These are phyloP conservation scores for Trichosporon asahii DNA, from an alignment of 1,284 basidiomycete species.

Conservation along the genomic window DNA sequence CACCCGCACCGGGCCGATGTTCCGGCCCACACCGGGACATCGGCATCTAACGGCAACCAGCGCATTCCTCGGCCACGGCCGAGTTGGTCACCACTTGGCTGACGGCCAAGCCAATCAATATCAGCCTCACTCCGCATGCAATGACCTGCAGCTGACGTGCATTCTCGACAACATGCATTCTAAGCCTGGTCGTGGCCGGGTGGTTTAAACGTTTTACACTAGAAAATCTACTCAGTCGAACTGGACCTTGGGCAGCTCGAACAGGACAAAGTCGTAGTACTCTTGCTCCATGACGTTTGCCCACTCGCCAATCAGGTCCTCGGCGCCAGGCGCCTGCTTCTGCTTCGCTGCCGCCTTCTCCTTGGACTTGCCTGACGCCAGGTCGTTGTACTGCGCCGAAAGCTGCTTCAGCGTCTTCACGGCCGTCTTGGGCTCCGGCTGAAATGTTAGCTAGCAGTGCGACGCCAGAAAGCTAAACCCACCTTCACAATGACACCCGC, in stretches of 20 bases:
- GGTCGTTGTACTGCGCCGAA: conserved; percentile 74
- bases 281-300: conserved; percentile 88
- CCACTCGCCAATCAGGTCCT: conserved; percentile 78
- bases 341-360: conserved; percentile 32
- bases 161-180: conserved; percentile 11
- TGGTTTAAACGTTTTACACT: neutral
- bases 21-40: neutral
- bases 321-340: conserved; percentile 13
- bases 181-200: neutral
- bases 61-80: conserved; percentile 1
- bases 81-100: neutral
- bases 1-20: neutral
- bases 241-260: conserved; percentile 56
- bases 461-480: neutral
- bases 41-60: conserved; percentile 12
- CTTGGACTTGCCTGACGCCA: conserved; percentile 52
- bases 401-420: conserved; percentile 75
- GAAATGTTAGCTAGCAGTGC: conserved; percentile 7
- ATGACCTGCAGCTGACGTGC: neutral
- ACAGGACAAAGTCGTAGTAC: conserved; percentile 87
- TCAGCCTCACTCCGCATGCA: neutral
- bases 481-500: conserved; percentile 78
- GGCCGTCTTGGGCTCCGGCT: conserved; percentile 83
- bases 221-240: conserved; percentile 17
- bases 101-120: no score